These are phyloP conservation scores for Dissophora ornata DNA, from an alignment of 192 early-diverging fungal genomes.

Conservation along the genomic window DNA sequence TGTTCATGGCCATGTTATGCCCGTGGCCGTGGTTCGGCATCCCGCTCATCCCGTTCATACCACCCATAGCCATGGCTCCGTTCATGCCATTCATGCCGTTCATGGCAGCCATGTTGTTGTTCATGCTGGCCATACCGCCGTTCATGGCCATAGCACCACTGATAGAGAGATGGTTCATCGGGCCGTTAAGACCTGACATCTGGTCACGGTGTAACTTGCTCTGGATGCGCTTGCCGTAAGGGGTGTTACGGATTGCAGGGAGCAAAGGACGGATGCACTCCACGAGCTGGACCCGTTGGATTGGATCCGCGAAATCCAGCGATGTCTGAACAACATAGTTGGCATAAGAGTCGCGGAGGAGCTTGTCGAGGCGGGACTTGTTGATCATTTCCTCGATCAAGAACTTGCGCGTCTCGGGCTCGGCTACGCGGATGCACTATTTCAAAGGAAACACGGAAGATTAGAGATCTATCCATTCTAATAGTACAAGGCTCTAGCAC, in stretches of 20 bases:
- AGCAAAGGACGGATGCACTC: conserved; percentile 85
- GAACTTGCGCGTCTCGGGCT: conserved; percentile 71
- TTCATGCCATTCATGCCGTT: conserved; percentile 37
- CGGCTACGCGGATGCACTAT: conserved; percentile 85
- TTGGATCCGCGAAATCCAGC: conserved; percentile 80
- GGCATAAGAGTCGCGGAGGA: conserved; percentile 87
- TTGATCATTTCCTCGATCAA: conserved; percentile 83
- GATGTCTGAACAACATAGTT: conserved; percentile 95
- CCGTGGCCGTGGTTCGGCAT: conserved; percentile 24
- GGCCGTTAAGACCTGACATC: conserved; percentile 42
- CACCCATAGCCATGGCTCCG: conserved; percentile 25
- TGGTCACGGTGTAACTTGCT: conserved; percentile 79
- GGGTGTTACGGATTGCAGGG: conserved; percentile 85
- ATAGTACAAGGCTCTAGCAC: too few species aligned
- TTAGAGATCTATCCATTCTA: too few species aligned
- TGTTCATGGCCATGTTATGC: conserved; percentile 12
- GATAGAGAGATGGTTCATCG: conserved; percentile 41
- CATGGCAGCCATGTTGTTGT: conserved; percentile 33
- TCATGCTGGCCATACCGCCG: conserved; percentile 42
- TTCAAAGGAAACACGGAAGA: not conserved
- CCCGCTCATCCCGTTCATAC: conserved; percentile 28
- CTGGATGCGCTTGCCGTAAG: conserved; percentile 90
- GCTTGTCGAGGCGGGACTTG: conserved; percentile 77
- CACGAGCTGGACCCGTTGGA: conserved; percentile 76
- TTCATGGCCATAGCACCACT: conserved; percentile 36